phyloP scores from a whole-genome alignment of 805 yeast genomes.

The Limtongia smithiae region DNA sequence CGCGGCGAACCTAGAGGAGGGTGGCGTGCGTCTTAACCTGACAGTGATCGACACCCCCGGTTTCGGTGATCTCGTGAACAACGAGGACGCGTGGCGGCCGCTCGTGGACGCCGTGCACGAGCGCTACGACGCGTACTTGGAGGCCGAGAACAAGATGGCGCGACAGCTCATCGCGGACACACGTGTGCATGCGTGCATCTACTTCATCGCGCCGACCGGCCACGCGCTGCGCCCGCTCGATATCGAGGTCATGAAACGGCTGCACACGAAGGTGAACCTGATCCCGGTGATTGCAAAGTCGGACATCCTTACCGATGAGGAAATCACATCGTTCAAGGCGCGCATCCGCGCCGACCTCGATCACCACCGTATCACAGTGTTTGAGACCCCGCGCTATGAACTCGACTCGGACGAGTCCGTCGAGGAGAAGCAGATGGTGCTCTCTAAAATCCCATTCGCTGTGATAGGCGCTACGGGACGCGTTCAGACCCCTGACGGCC shows the following conservation, averaged over 20 bases:
- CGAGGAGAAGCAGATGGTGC: slow-evolving; percentile 60
- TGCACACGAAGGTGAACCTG: slow-evolving; percentile 87
- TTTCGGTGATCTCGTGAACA: slow-evolving; percentile 82
- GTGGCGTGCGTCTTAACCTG: slow-evolving; percentile 81
- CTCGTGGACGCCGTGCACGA: slow-evolving; percentile 82
- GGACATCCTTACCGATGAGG: slow-evolving; percentile 87
- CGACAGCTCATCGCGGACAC: slow-evolving; percentile 70
- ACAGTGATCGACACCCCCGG: slow-evolving; percentile 90
- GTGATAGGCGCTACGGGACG: slow-evolving; percentile 63
- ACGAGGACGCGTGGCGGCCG: slow-evolving; percentile 67
- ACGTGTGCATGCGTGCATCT: slow-evolving; percentile 88
- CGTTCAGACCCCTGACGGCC: slow-evolving; percentile 45
- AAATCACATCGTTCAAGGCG: slow-evolving; percentile 68
- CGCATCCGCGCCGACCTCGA: slow-evolving; percentile 59
- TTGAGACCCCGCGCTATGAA: slow-evolving; percentile 73
- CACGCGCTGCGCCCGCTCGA: slow-evolving; percentile 88
- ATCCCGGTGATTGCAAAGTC: slow-evolving; percentile 94
- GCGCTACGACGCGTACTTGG: slow-evolving; percentile 84
- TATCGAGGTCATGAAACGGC: slow-evolving; percentile 77
- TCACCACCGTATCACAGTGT: slow-evolving; percentile 68
- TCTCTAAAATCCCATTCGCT: slow-evolving; percentile 66
- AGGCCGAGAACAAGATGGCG: slow-evolving; percentile 78
- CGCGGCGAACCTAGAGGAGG: slow-evolving; percentile 79
- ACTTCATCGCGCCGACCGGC: slow-evolving; percentile 96
- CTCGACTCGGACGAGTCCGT: slow-evolving; percentile 81